These are phyloP conservation scores for Kodamaea sagamina DNA, from an alignment of 805 yeast species.

Conservation along the genomic window DNA sequence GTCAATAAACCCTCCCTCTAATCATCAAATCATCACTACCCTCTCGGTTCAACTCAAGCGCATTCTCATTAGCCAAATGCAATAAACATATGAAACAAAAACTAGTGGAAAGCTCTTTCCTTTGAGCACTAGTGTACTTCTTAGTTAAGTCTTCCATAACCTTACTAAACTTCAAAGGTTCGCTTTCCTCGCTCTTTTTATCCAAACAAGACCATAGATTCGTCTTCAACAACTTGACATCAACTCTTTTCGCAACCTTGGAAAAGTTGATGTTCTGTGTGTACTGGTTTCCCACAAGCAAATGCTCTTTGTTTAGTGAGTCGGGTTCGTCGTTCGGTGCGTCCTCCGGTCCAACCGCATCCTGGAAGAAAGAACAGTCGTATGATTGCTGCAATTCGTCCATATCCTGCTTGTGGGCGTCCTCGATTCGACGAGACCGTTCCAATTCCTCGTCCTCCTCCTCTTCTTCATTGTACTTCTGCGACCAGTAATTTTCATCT, in stretches of 20 bases:
- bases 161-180: constrained; percentile 2
- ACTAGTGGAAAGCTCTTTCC: constrained; percentile 9
- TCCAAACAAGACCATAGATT: constrained; percentile 9
- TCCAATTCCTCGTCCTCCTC: constrained; percentile 5
- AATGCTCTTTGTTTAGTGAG: background rate
- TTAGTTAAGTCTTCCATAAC: background rate
- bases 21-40: constrained; percentile 2
- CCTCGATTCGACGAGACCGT: constrained; percentile 9
- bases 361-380: constrained; percentile 18
- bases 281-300: background rate
- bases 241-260: constrained; percentile 8
- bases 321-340: no score
- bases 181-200: background rate
- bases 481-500: constrained; percentile 19
- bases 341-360: no score
- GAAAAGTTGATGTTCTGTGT: constrained; percentile 6
- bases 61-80: constrained; percentile 13
- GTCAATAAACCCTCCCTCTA: background rate
- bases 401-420: constrained; percentile 16
- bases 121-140: background rate
- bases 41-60: constrained; percentile 1
- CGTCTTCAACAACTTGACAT: constrained; percentile 8
- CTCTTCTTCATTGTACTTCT: constrained; percentile 20
- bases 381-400: constrained; percentile 24
- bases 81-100: constrained; percentile 11